Evolutionary conservation across 192 early-diverging fungal genomes (phyloP).

Genomic region (Phlyctochytrium planicorne): DNA sequence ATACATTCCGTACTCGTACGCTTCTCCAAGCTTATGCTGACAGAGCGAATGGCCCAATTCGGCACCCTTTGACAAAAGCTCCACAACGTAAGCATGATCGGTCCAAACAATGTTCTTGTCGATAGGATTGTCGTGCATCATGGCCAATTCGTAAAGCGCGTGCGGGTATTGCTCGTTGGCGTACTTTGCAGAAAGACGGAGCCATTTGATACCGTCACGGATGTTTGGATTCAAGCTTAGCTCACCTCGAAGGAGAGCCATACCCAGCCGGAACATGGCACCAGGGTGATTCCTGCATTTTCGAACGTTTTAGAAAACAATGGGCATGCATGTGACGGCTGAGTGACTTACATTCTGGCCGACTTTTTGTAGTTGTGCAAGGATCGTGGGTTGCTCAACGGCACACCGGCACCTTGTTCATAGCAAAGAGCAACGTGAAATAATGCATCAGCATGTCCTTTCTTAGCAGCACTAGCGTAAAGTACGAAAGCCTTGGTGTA

Average conservation of each 20-base stretch:
- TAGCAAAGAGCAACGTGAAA: constrained; percentile 71
- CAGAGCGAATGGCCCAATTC: constrained; percentile 69
- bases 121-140: constrained; percentile 75
- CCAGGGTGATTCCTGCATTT: constrained; percentile 44
- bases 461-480: constrained; percentile 73
- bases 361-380: constrained; percentile 71
- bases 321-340: neutral
- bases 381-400: constrained; percentile 58
- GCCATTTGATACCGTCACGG: constrained; percentile 79
- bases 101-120: constrained; percentile 65
- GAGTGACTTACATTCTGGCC: constrained; percentile 27
- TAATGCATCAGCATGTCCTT: constrained; percentile 70
- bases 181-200: constrained; percentile 75
- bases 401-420: constrained; percentile 67
- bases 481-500: constrained; percentile 57
- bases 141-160: constrained; percentile 73
- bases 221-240: constrained; percentile 65
- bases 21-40: constrained; percentile 75
- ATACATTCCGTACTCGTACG: constrained; percentile 77
- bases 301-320: neutral
- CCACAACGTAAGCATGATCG: constrained; percentile 73
- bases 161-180: constrained; percentile 68
- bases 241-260: constrained; percentile 71
- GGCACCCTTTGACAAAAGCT: constrained; percentile 73
- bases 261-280: constrained; percentile 73